These are phyloP conservation scores for Cynanchum wilfordii DNA, from an alignment of 257 asterid genomes.

Conservation along the genomic window DNA sequence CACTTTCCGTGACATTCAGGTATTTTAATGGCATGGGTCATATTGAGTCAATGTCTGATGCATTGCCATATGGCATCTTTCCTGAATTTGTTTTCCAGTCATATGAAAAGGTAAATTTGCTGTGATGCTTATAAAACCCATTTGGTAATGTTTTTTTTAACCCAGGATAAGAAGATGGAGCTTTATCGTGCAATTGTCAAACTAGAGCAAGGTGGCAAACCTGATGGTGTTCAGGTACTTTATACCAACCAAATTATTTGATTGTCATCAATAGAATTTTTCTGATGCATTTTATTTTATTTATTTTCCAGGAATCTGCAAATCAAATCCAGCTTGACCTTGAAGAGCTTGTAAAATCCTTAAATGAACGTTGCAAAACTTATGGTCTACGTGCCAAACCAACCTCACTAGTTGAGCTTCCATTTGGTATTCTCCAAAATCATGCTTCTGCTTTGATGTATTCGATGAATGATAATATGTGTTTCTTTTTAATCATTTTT, in stretches of 20 bases:
- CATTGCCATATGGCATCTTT: background rate
- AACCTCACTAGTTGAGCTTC: constrained; percentile 72
- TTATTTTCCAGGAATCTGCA: constrained; percentile 60
- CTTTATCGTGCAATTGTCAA: constrained; percentile 72
- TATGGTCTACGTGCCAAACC: constrained; percentile 95
- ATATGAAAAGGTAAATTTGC: background rate
- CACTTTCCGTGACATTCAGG: constrained; percentile 97
- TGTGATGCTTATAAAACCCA: background rate
- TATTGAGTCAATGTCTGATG: background rate
- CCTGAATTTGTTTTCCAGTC: background rate
- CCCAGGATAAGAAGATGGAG: constrained; percentile 86
- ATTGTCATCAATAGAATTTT: constrained; percentile 19
- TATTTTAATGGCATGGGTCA: constrained; percentile 15
- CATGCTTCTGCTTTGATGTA: constrained; percentile 8
- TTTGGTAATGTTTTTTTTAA: constrained; percentile 7
- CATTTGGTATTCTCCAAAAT: constrained; percentile 58
- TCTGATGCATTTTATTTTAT: constrained; percentile 24
- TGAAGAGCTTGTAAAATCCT: constrained; percentile 71
- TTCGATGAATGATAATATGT: background rate
- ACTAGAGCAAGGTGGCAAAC: constrained; percentile 68
- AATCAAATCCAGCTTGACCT: constrained; percentile 65
- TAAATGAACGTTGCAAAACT: constrained; percentile 92
- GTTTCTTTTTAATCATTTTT: background rate
- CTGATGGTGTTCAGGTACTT: constrained; percentile 67
- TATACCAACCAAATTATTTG: constrained; percentile 16